phyloP scores from a whole-genome alignment of 441 rosid genomes.

The Gossypium schwendimanii region DNA sequence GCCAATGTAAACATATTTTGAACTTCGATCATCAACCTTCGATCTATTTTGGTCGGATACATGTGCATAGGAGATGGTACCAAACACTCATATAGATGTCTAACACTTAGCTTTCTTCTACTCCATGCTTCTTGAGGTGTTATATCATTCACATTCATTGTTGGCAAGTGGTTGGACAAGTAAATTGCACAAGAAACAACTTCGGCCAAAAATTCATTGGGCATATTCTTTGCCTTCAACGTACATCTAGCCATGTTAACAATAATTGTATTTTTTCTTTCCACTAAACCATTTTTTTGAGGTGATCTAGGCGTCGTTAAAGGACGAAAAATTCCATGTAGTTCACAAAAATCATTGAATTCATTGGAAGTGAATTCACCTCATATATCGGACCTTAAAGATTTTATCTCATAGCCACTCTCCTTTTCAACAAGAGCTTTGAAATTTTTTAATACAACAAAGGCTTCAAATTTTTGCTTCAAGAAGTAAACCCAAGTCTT shows the following conservation, averaged over 20 bases:
- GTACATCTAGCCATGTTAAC: too few species aligned
- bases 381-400: not conserved
- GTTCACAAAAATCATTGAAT: not conserved
- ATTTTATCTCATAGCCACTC: not conserved
- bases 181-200: not conserved
- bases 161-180: not conserved
- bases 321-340: too few species aligned
- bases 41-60: too few species aligned
- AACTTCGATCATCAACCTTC: not conserved
- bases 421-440: not conserved
- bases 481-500: not conserved
- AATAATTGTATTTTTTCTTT: too few species aligned
- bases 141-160: not conserved
- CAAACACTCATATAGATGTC: too few species aligned
- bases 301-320: too few species aligned
- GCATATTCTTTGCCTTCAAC: too few species aligned
- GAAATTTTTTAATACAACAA: not conserved
- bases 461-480: not conserved
- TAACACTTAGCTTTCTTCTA: not conserved
- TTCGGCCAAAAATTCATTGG: too few species aligned
- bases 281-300: too few species aligned
- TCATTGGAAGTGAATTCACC: not conserved
- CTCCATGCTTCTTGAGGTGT: not conserved
- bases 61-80: too few species aligned
- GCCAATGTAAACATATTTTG: not conserved